Percentiles rank a stretch among this genome's conserved stretches.
Evolutionary conservation across 495 filamentous ascomycete species (phyloP).

Genomic region (Penicillium paradoxum): DNA sequence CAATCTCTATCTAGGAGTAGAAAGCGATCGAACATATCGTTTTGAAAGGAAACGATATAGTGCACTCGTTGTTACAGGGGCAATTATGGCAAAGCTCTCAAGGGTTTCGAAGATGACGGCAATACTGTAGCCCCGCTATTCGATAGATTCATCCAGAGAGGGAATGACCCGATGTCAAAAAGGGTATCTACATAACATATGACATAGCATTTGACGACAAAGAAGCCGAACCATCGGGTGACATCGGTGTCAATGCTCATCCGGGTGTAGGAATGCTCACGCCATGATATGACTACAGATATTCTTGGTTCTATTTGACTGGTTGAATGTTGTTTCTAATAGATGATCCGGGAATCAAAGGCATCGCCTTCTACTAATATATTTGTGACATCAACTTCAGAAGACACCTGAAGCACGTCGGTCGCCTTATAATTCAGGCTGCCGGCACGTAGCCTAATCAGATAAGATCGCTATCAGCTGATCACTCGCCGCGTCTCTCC

Average conservation of each 20-base stretch:
- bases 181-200: neutral
- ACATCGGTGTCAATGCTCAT: neutral
- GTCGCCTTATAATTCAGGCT: too few relatives aligned
- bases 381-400: neutral
- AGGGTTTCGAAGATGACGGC: neutral
- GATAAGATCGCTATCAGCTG: conserved; percentile 10
- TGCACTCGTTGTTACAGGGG: neutral
- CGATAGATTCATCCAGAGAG: neutral
- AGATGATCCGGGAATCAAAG: too few relatives aligned
- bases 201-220: neutral
- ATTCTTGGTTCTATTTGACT: neutral
- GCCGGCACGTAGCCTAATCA: neutral
- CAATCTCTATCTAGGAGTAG: too few relatives aligned
- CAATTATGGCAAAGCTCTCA: neutral
- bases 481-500: neutral
- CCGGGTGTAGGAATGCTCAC: neutral
- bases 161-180: neutral
- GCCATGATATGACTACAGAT: neutral
- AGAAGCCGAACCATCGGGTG: neutral
- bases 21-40: too few relatives aligned
- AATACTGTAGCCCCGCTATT: too few relatives aligned
- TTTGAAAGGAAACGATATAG: too few relatives aligned
- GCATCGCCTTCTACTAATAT: neutral
- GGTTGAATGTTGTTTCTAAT: neutral
- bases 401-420: too few relatives aligned